Evolutionary conservation across 2,329 filamentous ascomycete species (phyloP).

Genomic region (Helotiales sp.): DNA sequence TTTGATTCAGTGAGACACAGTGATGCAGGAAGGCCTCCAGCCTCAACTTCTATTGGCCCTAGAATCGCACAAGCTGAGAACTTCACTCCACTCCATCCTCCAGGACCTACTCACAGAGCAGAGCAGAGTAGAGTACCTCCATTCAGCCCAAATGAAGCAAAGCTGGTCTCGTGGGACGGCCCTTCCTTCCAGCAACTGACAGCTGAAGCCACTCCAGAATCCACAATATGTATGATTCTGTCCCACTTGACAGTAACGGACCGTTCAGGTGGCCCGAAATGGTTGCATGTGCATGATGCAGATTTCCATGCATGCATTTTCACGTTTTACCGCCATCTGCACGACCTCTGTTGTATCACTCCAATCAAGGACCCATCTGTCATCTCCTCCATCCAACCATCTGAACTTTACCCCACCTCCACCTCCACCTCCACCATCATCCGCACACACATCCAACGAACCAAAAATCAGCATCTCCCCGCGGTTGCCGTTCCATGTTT

Average conservation of each 20-base stretch:
- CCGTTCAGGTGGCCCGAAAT: slow-evolving; percentile 26
- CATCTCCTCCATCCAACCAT: not conserved
- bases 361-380: not conserved
- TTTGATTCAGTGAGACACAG: not conserved
- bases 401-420: not conserved
- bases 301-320: slow-evolving; percentile 17
- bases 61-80: slow-evolving; percentile 16
- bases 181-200: not conserved
- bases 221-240: not conserved
- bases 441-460: not conserved
- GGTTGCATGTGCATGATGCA: slow-evolving; percentile 18
- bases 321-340: slow-evolving; percentile 20
- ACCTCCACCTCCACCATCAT: not conserved
- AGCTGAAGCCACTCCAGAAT: not conserved
- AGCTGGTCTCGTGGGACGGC: slow-evolving; percentile 1
- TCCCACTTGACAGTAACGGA: slow-evolving; percentile 2
- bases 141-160: not conserved
- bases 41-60: slow-evolving; percentile 17
- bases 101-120: too few relatives aligned
- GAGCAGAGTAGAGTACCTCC: too few relatives aligned
- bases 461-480: not conserved
- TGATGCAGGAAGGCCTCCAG: slow-evolving; percentile 12
- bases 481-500: not conserved
- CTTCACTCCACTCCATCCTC: not conserved
- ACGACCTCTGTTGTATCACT: not conserved